Evolutionary conservation across 1,139 yeast genomes (phyloP), one percentile per base, ranked within the genome.

Genomic region (Geotrichum bryndzae): DNA sequence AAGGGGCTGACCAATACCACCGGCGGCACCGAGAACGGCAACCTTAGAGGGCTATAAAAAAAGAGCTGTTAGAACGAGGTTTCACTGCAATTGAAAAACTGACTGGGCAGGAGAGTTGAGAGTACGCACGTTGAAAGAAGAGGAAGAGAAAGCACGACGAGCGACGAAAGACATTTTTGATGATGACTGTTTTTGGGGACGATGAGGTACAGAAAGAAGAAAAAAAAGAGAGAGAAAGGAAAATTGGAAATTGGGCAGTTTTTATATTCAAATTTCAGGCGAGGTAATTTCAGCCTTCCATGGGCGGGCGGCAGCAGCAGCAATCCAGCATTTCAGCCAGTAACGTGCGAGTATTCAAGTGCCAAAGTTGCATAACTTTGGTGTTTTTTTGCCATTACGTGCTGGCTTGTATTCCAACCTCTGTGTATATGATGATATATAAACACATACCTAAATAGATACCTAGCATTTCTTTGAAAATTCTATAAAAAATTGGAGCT

Each of bases 1-100:
- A 56, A 51, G 55, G 31, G 58, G 57, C 53, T 58, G 97, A 66
- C 98, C 98, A 75, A 91, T 91, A 62, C 80, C 80, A 57, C 80
- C 80, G 58, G 77, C 77, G 64, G 81, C 80, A 56, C 80, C 80
- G 35, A 74, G 74, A 56, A 74, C 77, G 57, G 73, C 76, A 61
- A 76, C 77, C 68, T 75, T 74, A 18, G 60, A 45, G 53, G 55
- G 61, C 56, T 61, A 57, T 15, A 45, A 25, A 27, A 10, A 13
- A 52, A 27, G 11, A 25, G 48, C 48, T 59, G 38, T 41, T 35
- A 50, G 10, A 38, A 56, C 13, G 22, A 38, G 2, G 13, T 31
- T n/a, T 15, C 18, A 46, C 10, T 33, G 23, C 46, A 50, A 48
- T 57, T 33, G 48, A 35, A 27, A 11, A 23, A 2, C 4, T 10